phyloP scores from a whole-genome alignment of 305 asterid species.

The Fraxinus ornus region DNA sequence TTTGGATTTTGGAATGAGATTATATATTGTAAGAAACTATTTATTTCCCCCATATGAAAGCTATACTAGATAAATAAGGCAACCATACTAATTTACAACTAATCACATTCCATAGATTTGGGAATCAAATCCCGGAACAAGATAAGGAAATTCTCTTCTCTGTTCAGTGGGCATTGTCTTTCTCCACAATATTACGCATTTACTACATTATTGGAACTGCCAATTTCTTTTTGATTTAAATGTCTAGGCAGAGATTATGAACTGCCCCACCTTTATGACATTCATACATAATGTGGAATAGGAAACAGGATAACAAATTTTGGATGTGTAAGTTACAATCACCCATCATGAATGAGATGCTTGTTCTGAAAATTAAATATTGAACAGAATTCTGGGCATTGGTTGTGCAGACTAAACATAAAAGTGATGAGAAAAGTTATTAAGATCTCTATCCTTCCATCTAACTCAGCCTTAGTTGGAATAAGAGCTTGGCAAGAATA shows the following conservation, averaged over 20 bases:
- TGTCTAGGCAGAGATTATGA: conserved; percentile 5
- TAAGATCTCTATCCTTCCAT: not conserved
- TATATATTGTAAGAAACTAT: not conserved
- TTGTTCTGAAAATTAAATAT: conserved; percentile 2
- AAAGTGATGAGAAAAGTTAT: not conserved
- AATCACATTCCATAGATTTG: not conserved
- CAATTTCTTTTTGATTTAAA: not conserved
- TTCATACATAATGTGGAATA: not conserved
- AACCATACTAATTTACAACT: not conserved
- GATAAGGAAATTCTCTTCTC: not conserved
- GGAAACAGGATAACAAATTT: not conserved
- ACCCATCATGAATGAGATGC: not conserved
- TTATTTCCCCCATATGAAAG: not conserved
- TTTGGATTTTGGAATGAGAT: not conserved
- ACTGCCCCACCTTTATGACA: not conserved
- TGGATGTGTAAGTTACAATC: not conserved
- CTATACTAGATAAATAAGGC: not conserved
- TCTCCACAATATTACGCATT: not conserved
- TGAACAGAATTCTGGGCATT: conserved; percentile 12
- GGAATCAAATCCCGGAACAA: not conserved
- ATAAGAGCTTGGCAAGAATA: not conserved
- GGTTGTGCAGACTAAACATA: conserved; percentile 9
- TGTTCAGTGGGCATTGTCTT: not conserved
- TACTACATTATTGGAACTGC: not conserved
- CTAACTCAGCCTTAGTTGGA: not conserved